Conservation (phyloP, 495 filamentous ascomycete species). For the Amphirosellinia nigrospora region DNA sequence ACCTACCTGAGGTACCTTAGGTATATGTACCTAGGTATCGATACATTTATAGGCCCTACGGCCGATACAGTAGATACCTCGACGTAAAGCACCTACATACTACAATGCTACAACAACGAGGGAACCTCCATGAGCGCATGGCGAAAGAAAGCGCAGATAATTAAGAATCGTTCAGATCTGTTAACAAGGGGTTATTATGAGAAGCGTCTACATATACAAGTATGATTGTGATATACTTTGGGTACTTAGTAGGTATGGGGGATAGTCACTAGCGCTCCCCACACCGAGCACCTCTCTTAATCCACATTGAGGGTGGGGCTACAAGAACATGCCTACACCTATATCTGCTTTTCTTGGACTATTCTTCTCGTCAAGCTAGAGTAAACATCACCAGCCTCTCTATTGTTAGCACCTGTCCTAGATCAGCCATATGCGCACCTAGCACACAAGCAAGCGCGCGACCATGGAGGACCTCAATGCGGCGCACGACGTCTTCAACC, state of each 20-base stretch:
- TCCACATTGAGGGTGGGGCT: slow-evolving; percentile 18
- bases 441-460: neutral
- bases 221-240: neutral
- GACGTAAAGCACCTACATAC: neutral
- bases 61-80: neutral
- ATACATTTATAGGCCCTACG: neutral
- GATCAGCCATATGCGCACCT: neutral
- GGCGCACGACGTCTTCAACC: slow-evolving; percentile 27
- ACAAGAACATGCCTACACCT: neutral
- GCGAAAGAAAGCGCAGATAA: neutral
- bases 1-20: no score
- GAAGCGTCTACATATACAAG: neutral
- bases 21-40: no score
- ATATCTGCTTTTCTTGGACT: slow-evolving; percentile 4
- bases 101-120: neutral
- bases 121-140: neutral
- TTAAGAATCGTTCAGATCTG: neutral
- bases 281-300: neutral
- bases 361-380: neutral
- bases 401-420: neutral
- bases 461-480: slow-evolving; percentile 28
- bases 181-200: neutral
- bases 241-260: no score
- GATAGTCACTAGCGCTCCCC: no score
- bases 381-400: neutral